A percentile compares a stretch with the other conserved stretches of the same genome.
Evolutionary conservation across 73 alveolate genomes (phyloP).

Genomic region (Effrenium voratum): DNA sequence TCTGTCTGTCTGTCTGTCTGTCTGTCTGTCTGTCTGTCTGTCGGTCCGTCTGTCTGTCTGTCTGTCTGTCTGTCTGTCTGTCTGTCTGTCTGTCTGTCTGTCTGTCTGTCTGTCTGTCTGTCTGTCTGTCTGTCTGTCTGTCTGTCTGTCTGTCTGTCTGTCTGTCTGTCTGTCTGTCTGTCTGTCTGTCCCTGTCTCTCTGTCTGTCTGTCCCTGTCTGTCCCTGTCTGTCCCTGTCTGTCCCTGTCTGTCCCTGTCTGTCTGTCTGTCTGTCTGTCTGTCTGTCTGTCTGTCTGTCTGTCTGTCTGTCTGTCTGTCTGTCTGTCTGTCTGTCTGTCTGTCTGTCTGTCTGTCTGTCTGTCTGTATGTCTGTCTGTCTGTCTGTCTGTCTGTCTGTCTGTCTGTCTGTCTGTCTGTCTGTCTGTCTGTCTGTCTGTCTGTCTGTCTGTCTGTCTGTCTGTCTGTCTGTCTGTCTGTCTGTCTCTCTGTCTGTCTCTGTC

Average conservation of each 20-base stretch:
- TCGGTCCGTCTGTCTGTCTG: no score
- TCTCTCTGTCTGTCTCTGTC: not conserved
- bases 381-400: not conserved
- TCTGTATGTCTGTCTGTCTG: not conserved
- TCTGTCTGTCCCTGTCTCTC: no score
- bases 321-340: not conserved
- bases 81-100: no score
- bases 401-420: not conserved
- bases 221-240: not conserved
- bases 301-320: not conserved
- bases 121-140: no score
- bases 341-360: not conserved
- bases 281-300: not conserved
- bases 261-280: not conserved
- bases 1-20: no score
- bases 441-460: not conserved
- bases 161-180: no score
- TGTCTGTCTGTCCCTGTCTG: no score
- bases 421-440: not conserved
- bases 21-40: no score
- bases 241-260: not conserved
- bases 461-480: not conserved
- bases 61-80: no score
- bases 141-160: no score
- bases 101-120: no score